These are phyloP conservation scores for Pleurotus sapidus DNA, from an alignment of 768 basidiomycete genomes.

Conservation along the genomic window DNA sequence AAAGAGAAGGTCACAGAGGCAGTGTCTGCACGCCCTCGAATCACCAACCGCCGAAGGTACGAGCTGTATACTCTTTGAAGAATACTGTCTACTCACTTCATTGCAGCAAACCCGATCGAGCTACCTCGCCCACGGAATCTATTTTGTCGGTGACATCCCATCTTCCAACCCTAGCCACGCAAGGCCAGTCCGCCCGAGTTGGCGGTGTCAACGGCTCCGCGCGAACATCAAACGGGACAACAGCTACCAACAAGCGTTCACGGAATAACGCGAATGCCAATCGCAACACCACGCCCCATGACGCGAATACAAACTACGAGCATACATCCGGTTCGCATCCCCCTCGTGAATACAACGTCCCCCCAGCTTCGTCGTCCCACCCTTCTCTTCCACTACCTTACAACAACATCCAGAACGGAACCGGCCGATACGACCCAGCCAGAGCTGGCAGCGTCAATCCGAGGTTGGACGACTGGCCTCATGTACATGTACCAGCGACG, in stretches of 20 bases:
- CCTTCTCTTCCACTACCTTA: constrained; percentile 53
- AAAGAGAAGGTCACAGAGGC: constrained; percentile 53
- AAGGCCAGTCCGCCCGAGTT: constrained; percentile 16
- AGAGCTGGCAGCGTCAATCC: neutral
- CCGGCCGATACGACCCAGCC: constrained; percentile 27
- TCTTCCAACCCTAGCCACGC: constrained; percentile 34
- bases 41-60: constrained; percentile 62
- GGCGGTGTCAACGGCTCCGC: constrained; percentile 24
- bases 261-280: constrained; percentile 30
- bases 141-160: constrained; percentile 71
- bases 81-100: constrained; percentile 1
- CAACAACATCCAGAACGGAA: constrained; percentile 9
- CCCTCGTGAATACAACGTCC: constrained; percentile 39
- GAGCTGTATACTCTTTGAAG: constrained; percentile 19
- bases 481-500: constrained; percentile 40
- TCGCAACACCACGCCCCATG: constrained; percentile 34
- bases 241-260: constrained; percentile 40
- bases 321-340: constrained; percentile 17
- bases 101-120: constrained; percentile 54
- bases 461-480: constrained; percentile 41
- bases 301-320: constrained; percentile 29
- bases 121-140: constrained; percentile 71
- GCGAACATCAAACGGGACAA: constrained; percentile 23
- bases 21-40: constrained; percentile 42
- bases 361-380: constrained; percentile 50